Conservation (phyloP, 139 green algal genomes). For the Monoraphidium neglectum region DNA sequence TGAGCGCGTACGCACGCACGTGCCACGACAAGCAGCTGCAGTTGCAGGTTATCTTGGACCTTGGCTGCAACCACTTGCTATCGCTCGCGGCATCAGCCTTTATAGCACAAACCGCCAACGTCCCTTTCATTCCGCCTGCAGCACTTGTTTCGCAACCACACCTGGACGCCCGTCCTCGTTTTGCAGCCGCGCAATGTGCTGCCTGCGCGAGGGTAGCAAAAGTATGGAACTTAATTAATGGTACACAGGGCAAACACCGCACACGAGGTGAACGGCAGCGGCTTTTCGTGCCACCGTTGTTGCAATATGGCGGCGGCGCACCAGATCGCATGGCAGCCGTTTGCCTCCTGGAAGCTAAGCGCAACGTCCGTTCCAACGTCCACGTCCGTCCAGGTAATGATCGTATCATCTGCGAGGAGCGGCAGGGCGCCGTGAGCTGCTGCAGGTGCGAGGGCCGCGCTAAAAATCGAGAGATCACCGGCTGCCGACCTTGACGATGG, state of each 20-base stretch:
- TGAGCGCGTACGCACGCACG: too few relatives aligned
- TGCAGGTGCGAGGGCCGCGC: not conserved
- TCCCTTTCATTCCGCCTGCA: too few relatives aligned
- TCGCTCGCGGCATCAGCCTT: too few relatives aligned
- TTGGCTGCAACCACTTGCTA: too few relatives aligned
- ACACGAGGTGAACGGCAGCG: not conserved
- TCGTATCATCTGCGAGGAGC: constrained; percentile 85
- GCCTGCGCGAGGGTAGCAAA: constrained; percentile 35
- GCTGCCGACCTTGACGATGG: constrained; percentile 67
- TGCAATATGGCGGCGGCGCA: constrained; percentile 26
- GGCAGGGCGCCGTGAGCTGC: not conserved
- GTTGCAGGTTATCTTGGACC: too few relatives aligned
- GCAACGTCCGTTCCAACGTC: constrained; percentile 92
- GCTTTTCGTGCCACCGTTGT: too few relatives aligned
- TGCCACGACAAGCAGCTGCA: too few relatives aligned
- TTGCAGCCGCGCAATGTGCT: constrained; percentile 72
- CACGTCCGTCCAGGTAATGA: constrained; percentile 96
- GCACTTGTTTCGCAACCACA: not conserved
- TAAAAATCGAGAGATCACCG: not conserved
- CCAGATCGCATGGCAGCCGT: constrained; percentile 92
- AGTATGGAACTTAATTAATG: not conserved
- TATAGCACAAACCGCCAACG: too few relatives aligned
- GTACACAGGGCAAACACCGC: not conserved
- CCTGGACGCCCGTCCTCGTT: constrained; percentile 19
- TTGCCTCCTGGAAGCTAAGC: constrained; percentile 93